Percentiles rank a stretch among this genome's conserved stretches.
phyloP scores from a whole-genome alignment of 2,329 filamentous ascomycete genomes.

The Apiospora pterosperma region DNA sequence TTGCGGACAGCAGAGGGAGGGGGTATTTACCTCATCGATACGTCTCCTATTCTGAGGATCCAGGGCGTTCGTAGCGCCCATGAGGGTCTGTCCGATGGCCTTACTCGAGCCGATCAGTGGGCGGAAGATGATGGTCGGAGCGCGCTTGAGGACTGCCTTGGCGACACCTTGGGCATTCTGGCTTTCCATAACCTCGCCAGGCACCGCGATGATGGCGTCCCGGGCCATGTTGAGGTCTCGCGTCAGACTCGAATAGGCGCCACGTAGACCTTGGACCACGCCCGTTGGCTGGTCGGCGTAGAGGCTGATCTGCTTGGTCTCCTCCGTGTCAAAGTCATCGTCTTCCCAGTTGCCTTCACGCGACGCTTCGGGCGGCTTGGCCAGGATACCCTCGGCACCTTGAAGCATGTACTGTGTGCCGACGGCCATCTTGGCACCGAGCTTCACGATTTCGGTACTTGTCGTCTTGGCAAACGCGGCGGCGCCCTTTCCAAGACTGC shows the following conservation, averaged over 20 bases:
- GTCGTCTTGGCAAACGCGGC: constrained; percentile 89
- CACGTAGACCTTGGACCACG: constrained; percentile 79
- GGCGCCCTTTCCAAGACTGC: constrained; percentile 88
- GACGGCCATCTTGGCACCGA: constrained; percentile 91
- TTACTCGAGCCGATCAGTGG: constrained; percentile 89
- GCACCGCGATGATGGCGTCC: constrained; percentile 93
- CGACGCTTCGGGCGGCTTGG: constrained; percentile 33
- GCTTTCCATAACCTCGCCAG: constrained; percentile 85
- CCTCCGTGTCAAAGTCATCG: constrained; percentile 62
- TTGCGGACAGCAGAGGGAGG: background rate
- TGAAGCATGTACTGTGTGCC: constrained; percentile 93
- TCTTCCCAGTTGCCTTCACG: constrained; percentile 50
- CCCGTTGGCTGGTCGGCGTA: constrained; percentile 94
- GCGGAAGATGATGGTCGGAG: constrained; percentile 88
- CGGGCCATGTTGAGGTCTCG: constrained; percentile 82
- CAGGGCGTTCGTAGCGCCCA: constrained; percentile 89
- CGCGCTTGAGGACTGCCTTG: constrained; percentile 71
- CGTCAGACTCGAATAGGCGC: constrained; percentile 78
- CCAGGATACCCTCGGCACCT: constrained; percentile 78
- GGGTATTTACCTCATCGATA: constrained; percentile 82
- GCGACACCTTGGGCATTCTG: constrained; percentile 77
- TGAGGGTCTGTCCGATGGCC: constrained; percentile 80
- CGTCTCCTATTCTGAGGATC: constrained; percentile 78
- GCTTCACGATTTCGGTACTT: constrained; percentile 86
- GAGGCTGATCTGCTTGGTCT: constrained; percentile 76